Evolutionary conservation across 1,139 yeast genomes (phyloP), one percentile per base, ranked within the genome.

Genomic region (Meyerozyma smithsonii): DNA sequence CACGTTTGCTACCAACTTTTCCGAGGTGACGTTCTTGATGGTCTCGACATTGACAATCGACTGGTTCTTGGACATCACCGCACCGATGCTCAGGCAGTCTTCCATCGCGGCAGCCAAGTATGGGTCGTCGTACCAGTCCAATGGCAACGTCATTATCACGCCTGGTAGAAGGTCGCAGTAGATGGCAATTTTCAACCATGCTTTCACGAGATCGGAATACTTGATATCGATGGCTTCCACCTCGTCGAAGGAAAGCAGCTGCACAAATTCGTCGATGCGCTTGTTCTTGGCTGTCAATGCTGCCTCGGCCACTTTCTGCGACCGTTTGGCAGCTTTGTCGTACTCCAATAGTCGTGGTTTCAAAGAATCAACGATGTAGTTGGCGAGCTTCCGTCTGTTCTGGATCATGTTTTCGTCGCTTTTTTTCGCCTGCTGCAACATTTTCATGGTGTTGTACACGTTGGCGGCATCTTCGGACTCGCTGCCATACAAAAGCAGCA

Each of bases 101-200:
- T 33, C 35, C 23, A 48, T 39, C 8, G 43, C 36, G n/a, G 40
- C 42, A 17, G 39, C 37, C 14, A 48, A 34, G 11, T 36, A 23
- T n/a, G 36, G 24, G 18, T 48, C 51, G 10, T 40, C 33, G 32
- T 43, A 38, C 51, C 51, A 48, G 35, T 46, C 43, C 12, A 43
- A 36, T 11, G 51, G 45, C 34, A 40, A 46, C 28, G 47, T 45
- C 11, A 45, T 40, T 5, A 46, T 36, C 14, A 46, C 37, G 7
- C 40, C 40, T 2, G 51, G 51, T 10, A 48, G 41, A 10, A 48
- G 28, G 10, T 48, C 51, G 26, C 45, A 34, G 5, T 41, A 25
- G 18, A 43, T 26, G 5, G 44, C 12, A 3, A 41, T 37, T 15
- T 21, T 20, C 11, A 19, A 11, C 36, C 36, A 34, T 8, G 4